phyloP scores from a whole-genome alignment of 352 stramenopile species.

The Pythium diclinum region DNA sequence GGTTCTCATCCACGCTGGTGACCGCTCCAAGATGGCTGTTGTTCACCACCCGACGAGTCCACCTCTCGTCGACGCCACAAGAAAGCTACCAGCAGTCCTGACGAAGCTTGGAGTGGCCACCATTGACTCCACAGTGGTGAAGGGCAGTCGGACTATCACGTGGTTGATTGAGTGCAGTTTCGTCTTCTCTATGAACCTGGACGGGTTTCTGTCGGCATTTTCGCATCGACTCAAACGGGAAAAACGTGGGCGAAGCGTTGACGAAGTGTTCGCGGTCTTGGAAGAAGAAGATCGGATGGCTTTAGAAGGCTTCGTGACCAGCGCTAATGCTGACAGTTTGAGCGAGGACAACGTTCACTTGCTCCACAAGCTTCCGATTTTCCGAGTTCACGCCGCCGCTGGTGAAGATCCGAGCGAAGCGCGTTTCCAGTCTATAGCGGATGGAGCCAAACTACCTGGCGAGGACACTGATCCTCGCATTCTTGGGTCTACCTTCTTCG shows the following conservation, averaged over 20 bases:
- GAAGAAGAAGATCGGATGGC: background rate
- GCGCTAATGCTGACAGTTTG: background rate
- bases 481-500: conserved; percentile 53
- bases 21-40: conserved; percentile 12
- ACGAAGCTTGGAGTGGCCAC: conserved; percentile 18
- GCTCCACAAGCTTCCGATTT: conserved; percentile 19
- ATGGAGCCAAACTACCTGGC: conserved; percentile 36
- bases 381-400: conserved; percentile 13
- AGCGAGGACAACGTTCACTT: conserved; percentile 7
- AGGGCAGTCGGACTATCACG: background rate
- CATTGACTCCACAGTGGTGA: conserved; percentile 11
- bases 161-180: conserved; percentile 21
- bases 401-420: background rate
- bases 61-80: background rate
- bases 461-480: conserved; percentile 40
- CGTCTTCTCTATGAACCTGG: conserved; percentile 11
- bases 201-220: conserved; percentile 24
- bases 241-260: background rate
- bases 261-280: conserved; percentile 9
- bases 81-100: conserved; percentile 5
- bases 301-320: conserved; percentile 17
- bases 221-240: background rate
- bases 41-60: background rate
- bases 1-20: conserved; percentile 11
- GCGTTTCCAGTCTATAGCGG: conserved; percentile 14